A percentile compares a stretch with the other conserved stretches of the same genome.
Evolutionary conservation across 2,329 filamentous ascomycete species (phyloP).

Genomic region (Penicillium glabrum): DNA sequence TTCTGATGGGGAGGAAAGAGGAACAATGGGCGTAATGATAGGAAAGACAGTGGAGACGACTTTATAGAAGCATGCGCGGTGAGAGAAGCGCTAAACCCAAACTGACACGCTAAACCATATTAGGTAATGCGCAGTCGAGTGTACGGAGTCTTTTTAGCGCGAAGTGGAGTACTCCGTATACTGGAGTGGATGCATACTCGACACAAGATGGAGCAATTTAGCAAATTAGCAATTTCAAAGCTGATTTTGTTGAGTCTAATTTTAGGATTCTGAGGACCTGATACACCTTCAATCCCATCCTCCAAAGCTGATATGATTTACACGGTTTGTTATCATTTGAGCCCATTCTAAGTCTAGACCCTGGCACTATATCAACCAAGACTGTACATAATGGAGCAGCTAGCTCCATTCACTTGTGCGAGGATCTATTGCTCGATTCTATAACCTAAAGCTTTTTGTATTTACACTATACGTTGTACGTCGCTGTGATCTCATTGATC

Average conservation of each 20-base stretch:
- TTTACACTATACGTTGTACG: background rate
- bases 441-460: background rate
- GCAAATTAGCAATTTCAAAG: background rate
- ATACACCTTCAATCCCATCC: background rate
- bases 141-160: background rate
- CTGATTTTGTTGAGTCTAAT: no score
- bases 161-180: background rate
- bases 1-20: no score
- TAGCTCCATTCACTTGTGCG: background rate
- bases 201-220: background rate
- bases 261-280: background rate
- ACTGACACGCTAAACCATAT: no score
- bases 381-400: background rate
- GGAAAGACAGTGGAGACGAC: no score
- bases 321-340: no score
- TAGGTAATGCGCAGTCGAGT: background rate
- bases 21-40: no score
- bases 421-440: background rate
- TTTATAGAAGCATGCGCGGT: no score
- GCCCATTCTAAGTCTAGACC: background rate
- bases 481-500: background rate
- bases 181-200: background rate
- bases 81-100: no score
- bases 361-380: background rate
- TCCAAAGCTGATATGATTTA: background rate